Percentiles rank a stretch among this genome's conserved stretches.
Conservation (phyloP, 352 stramenopile genomes). For the Phytophthora foliorum region DNA sequence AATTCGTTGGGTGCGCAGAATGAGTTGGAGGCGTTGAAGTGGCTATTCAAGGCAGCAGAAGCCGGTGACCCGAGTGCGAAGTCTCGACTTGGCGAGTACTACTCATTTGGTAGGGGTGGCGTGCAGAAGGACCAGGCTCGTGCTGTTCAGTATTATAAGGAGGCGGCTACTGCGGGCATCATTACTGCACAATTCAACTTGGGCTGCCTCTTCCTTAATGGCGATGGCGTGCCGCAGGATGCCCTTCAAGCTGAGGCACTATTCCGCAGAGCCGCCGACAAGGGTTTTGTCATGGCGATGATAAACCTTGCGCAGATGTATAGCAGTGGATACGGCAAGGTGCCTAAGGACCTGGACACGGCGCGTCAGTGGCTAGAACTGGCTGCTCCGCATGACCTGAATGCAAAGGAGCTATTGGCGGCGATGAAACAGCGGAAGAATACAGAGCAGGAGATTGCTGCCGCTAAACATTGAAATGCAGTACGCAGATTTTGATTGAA, state of each 20-base stretch:
- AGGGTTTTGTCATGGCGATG: slow-evolving; percentile 90
- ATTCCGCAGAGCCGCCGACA: slow-evolving; percentile 77
- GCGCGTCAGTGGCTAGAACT: slow-evolving; percentile 83
- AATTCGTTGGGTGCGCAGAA: slow-evolving; percentile 50
- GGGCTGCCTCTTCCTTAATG: slow-evolving; percentile 74
- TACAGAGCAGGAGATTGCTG: slow-evolving; percentile 6
- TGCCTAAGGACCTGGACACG: slow-evolving; percentile 69
- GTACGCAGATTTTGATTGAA: slow-evolving; percentile 15
- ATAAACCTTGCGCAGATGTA: slow-evolving; percentile 91
- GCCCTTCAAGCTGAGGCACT: slow-evolving; percentile 73
- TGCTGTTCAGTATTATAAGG: slow-evolving; percentile 76
- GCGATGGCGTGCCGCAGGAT: slow-evolving; percentile 67
- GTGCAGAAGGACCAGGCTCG: slow-evolving; percentile 61
- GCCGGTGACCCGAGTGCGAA: slow-evolving; percentile 81
- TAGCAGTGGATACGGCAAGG: slow-evolving; percentile 67
- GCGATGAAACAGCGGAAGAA: slow-evolving; percentile 34
- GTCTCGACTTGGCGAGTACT: slow-evolving; percentile 75
- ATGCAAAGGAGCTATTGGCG: slow-evolving; percentile 82
- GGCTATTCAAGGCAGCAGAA: slow-evolving; percentile 80
- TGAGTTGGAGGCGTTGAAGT: slow-evolving; percentile 70
- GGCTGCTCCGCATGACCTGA: slow-evolving; percentile 74
- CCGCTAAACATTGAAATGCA: slow-evolving; percentile 23
- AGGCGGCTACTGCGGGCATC: slow-evolving; percentile 68
- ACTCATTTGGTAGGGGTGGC: slow-evolving; percentile 66
- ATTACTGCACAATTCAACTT: slow-evolving; percentile 84